phyloP scores from a whole-genome alignment of 2,329 filamentous ascomycete genomes.

The Colletotrichum shisoi region DNA sequence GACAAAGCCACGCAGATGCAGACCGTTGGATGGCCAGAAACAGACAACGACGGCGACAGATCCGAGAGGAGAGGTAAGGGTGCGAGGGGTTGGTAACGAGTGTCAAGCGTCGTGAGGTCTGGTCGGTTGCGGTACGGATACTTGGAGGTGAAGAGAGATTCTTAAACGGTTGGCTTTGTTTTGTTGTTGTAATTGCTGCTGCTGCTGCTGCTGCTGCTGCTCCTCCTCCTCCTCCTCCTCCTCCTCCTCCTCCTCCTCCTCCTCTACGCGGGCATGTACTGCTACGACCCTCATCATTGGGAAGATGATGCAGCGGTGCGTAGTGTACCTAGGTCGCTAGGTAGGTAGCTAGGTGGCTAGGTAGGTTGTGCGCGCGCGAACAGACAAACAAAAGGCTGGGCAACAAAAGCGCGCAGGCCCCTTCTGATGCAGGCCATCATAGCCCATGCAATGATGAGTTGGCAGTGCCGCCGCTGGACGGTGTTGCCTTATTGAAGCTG shows the following conservation, averaged over 20 bases:
- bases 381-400: constrained; percentile 45
- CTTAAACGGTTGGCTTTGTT: background rate
- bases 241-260: too few species aligned
- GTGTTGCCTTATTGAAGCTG: constrained; percentile 19
- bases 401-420: constrained; percentile 49
- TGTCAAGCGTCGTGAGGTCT: constrained; percentile 3
- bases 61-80: constrained; percentile 5
- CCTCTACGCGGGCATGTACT: too few species aligned
- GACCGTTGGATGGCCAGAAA: constrained; percentile 29
- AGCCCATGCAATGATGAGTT: constrained; percentile 76
- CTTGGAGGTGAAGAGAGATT: background rate
- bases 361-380: constrained; percentile 48
- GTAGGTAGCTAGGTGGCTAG: too few species aligned
- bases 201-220: background rate
- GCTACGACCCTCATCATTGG: background rate
- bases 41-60: constrained; percentile 23
- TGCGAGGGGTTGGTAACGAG: background rate
- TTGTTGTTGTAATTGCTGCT: background rate
- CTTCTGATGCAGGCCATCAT: constrained; percentile 64
- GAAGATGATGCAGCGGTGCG: constrained; percentile 30
- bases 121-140: background rate
- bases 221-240: too few species aligned
- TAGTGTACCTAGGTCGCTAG: background rate
- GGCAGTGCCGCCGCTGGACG: constrained; percentile 65
- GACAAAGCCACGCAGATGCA: constrained; percentile 28